Base-by-base conservation (phyloP, 257 asterid genomes). In the Capsicum chinense region DNA sequence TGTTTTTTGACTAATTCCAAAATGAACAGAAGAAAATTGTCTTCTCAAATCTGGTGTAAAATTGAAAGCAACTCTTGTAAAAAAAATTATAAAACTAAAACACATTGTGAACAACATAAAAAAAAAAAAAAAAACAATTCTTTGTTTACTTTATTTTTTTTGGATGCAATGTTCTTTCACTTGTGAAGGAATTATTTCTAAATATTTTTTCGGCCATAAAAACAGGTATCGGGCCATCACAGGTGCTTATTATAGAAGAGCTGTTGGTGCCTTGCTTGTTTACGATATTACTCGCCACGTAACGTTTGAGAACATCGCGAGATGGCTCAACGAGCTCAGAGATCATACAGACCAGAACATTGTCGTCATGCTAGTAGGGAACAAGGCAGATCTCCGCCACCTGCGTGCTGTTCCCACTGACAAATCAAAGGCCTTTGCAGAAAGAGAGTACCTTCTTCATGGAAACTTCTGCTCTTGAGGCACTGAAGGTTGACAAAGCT, bases 311-410 rank as follows among this genome's bases (percentile, higher is more conserved):
- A 89, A 89, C 37, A 88, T 88, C 10, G 90, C 87, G 10, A 85
- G 90, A 84, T 89, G 92, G 92, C 85, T 89, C 56, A 87, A 85
- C 86, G 92, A 89, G 83, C 92, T 89, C 56, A 86, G 92, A 35
- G 90, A 86, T 83, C 92, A 89, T 85, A 89, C 90, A 3, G 92
- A 89, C 82, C 60, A 69, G n/a, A 89, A 79, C 83, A 89, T 89
- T 2, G 90, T 89, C 48, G 84, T 89, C 82, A 89, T 89, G 90
- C 79, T 89, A 15, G 88, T 88, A 0, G 90, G 92, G 16, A 89
- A 89, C 86, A 89, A 88, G 78, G 89, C 92, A 4, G 92, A 89
- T 62, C 89, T 89, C 21, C 88, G 90, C 44, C 90, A 89, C 85
- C 86, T 89, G 14, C 84, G 89, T 13, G 90, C 90, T 0, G 88